Conservation (phyloP, 2,329 filamentous ascomycete species). For the Fusarium sp. region DNA sequence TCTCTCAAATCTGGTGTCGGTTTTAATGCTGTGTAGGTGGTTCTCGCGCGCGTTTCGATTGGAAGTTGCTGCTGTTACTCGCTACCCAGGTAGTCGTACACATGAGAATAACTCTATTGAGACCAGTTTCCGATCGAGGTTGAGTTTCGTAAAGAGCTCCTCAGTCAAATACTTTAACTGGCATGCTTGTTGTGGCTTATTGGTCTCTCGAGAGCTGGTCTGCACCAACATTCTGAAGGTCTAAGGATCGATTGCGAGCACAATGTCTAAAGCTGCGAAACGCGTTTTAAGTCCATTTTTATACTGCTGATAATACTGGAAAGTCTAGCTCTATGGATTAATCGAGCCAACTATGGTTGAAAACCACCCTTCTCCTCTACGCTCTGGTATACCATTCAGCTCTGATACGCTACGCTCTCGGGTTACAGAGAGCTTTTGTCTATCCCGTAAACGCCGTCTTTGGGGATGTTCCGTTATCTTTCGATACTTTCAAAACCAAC, state of each 20-base stretch:
- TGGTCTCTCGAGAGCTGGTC: background rate
- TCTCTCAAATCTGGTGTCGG: background rate
- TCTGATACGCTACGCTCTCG: constrained; percentile 7
- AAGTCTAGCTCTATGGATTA: constrained; percentile 22
- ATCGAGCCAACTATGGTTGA: background rate
- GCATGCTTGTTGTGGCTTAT: background rate
- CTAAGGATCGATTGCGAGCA: background rate
- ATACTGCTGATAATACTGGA: constrained; percentile 6
- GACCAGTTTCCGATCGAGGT: background rate
- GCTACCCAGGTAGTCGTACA: background rate
- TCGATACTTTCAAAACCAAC: background rate
- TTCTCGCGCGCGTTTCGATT: background rate
- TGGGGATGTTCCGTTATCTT: background rate
- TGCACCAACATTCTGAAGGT: background rate
- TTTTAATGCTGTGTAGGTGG: background rate
- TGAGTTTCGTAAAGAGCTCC: background rate
- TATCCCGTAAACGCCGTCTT: constrained; percentile 29
- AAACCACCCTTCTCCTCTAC: background rate
- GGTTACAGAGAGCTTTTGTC: constrained; percentile 14
- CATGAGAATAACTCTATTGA: background rate
- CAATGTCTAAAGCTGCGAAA: background rate
- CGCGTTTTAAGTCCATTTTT: background rate
- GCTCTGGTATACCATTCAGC: constrained; percentile 6
- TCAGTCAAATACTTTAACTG: background rate
- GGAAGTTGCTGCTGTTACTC: background rate